Conservation (phyloP, 2,329 filamentous ascomycete genomes). For the Trichoderma endophyticum region DNA sequence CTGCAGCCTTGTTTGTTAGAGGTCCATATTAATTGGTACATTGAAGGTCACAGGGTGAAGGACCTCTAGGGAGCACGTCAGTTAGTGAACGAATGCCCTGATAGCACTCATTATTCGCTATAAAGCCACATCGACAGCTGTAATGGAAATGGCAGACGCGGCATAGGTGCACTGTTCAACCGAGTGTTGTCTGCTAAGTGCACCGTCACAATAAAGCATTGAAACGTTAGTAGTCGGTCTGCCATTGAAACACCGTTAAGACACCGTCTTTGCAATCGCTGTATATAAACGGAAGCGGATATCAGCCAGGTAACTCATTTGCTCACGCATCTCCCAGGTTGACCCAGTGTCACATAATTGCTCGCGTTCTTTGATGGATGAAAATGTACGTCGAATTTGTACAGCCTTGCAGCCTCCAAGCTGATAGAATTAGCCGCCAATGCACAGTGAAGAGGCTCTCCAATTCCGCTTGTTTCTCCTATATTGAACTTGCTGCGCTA, state of each 20-base stretch:
- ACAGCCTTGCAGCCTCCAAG: not conserved
- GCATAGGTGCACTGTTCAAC: not conserved
- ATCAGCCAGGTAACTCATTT: not conserved
- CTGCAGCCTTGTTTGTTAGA: not conserved
- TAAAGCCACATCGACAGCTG: not conserved
- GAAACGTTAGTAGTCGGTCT: too few species aligned
- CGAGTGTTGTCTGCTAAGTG: not conserved
- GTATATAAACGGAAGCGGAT: not conserved
- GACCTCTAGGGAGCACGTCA: not conserved
- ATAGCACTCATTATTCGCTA: not conserved
- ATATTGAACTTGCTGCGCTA: constrained; percentile 10
- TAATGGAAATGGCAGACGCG: not conserved
- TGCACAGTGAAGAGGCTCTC: not conserved
- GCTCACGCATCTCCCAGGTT: not conserved
- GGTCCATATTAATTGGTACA: not conserved
- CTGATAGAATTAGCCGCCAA: not conserved
- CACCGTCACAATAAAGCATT: not conserved
- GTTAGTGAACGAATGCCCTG: not conserved
- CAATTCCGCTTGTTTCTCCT: not conserved
- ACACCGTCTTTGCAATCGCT: not conserved
- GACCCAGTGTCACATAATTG: not conserved
- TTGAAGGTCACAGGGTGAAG: not conserved
- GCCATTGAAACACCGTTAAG: too few species aligned
- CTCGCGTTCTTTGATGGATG: not conserved
- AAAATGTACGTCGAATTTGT: not conserved